Conservation (phyloP, 305 asterid genomes). For the Plantago rigida region DNA sequence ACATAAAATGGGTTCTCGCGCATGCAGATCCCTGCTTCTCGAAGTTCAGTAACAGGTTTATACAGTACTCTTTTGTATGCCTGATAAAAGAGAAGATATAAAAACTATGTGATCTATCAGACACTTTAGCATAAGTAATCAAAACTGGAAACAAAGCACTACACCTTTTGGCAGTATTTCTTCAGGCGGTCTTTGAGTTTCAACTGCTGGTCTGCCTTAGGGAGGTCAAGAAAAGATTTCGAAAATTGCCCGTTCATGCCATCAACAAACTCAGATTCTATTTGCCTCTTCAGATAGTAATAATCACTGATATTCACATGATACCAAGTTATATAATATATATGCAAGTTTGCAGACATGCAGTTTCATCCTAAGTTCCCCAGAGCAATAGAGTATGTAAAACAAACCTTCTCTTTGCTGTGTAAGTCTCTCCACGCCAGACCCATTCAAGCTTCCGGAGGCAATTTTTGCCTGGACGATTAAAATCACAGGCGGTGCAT, state of each 20-base stretch:
- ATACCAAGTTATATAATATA: conserved; percentile 20
- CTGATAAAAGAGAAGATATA: conserved; percentile 35
- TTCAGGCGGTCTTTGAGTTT: conserved; percentile 87
- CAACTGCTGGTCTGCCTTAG: conserved; percentile 83
- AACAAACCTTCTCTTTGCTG: conserved; percentile 83
- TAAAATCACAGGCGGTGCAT: conserved; percentile 97
- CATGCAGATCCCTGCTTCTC: conserved; percentile 99
- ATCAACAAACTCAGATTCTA: conserved; percentile 83
- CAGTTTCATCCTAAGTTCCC: conserved; percentile 17
- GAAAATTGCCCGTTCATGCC: conserved; percentile 46
- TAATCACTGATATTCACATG: conserved; percentile 59
- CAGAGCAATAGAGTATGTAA: conserved; percentile 25
- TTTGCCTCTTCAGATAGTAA: conserved; percentile 88
- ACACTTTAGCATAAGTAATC: conserved; percentile 22
- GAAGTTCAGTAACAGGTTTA: conserved; percentile 89
- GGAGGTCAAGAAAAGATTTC: conserved; percentile 77
- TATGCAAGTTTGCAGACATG: conserved; percentile 14
- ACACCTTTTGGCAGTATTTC: conserved; percentile 96
- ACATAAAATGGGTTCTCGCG: conserved; percentile 96
- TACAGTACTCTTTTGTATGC: conserved; percentile 90
- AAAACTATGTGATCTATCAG: conserved; percentile 17
- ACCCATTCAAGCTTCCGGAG: conserved; percentile 99
- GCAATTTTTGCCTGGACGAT: conserved; percentile 96
- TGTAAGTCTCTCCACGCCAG: conserved; percentile 98
- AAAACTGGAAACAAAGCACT: conserved; percentile 20